These are phyloP conservation scores for Populus deltoides DNA, from an alignment of 345 rosid species.

Conservation along the genomic window DNA sequence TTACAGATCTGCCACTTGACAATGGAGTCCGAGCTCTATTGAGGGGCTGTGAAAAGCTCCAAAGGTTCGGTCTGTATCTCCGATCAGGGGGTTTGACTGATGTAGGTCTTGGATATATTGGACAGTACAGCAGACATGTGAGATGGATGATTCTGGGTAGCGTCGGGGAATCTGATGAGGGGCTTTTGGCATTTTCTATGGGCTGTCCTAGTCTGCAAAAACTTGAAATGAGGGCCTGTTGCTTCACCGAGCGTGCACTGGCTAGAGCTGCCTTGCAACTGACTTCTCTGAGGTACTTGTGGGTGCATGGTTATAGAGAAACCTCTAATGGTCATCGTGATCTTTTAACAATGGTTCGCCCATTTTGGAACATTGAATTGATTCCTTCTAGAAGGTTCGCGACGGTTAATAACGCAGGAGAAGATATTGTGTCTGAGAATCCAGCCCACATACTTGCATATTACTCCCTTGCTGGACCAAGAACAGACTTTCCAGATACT, in stretches of 20 bases:
- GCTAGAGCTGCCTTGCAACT: constrained; percentile 60
- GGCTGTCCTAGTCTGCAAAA: constrained; percentile 89
- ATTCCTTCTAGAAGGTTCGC: constrained; percentile 53
- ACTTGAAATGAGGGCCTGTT: constrained; percentile 92
- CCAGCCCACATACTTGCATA: constrained; percentile 92
- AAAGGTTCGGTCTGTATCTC: constrained; percentile 77
- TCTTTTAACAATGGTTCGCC: constrained; percentile 74
- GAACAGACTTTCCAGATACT: constrained; percentile 73
- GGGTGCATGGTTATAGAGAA: constrained; percentile 91
- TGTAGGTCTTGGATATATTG: constrained; percentile 74
- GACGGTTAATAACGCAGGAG: constrained; percentile 29
- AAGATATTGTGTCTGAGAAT: constrained; percentile 39
- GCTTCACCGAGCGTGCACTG: constrained; percentile 74
- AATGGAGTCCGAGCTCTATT: constrained; percentile 78
- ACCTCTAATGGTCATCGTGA: constrained; percentile 48
- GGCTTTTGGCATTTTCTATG: constrained; percentile 66
- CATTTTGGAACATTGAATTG: constrained; percentile 92
- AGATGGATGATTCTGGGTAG: constrained; percentile 93
- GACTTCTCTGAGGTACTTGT: constrained; percentile 76
- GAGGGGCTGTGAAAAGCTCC: constrained; percentile 74
- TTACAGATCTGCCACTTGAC: constrained; percentile 88
- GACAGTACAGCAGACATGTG: constrained; percentile 65
- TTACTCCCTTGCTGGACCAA: constrained; percentile 84
- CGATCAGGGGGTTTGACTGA: constrained; percentile 82
- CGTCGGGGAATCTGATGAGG: constrained; percentile 77